A percentile compares a stretch with the other conserved stretches of the same genome.
phyloP scores from a whole-genome alignment of 1,284 basidiomycete genomes.

The Paramarasmius palmivorus region DNA sequence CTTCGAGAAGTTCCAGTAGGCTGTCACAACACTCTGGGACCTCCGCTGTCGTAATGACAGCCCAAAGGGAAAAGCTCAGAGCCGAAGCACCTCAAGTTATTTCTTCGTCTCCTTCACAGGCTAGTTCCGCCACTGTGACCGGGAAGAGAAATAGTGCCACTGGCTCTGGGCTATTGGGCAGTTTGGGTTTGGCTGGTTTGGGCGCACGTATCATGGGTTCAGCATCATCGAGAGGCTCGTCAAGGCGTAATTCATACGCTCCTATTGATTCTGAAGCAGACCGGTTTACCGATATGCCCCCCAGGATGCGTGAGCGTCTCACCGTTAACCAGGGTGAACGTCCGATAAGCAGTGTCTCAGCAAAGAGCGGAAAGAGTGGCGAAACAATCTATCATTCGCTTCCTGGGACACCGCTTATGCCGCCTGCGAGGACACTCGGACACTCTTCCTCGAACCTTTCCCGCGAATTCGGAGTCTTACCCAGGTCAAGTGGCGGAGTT shows the following conservation, averaged over 20 bases:
- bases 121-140: not conserved
- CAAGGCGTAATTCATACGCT: too few species aligned
- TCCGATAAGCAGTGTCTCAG: constrained; percentile 57
- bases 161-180: constrained; percentile 39
- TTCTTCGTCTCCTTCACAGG: not conserved
- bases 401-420: constrained; percentile 45
- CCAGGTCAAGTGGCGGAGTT: constrained; percentile 10
- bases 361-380: constrained; percentile 50
- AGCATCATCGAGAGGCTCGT: not conserved
- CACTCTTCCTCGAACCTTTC: constrained; percentile 27
- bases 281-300: not conserved
- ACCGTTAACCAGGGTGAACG: constrained; percentile 42
- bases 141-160: constrained; percentile 17
- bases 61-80: constrained; percentile 58
- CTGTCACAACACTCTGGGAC: constrained; percentile 13
- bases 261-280: not conserved
- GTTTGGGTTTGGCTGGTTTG: constrained; percentile 43
- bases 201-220: constrained; percentile 28
- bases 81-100: constrained; percentile 40
- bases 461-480: constrained; percentile 13
- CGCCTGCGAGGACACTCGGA: constrained; percentile 44
- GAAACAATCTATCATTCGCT: constrained; percentile 54
- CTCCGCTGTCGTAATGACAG: constrained; percentile 47
- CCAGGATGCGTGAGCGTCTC: constrained; percentile 16
- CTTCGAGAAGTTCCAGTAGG: constrained; percentile 8